Evolutionary conservation across 768 basidiomycete species (phyloP).

Genomic region (Tricholoma saponaceum): DNA sequence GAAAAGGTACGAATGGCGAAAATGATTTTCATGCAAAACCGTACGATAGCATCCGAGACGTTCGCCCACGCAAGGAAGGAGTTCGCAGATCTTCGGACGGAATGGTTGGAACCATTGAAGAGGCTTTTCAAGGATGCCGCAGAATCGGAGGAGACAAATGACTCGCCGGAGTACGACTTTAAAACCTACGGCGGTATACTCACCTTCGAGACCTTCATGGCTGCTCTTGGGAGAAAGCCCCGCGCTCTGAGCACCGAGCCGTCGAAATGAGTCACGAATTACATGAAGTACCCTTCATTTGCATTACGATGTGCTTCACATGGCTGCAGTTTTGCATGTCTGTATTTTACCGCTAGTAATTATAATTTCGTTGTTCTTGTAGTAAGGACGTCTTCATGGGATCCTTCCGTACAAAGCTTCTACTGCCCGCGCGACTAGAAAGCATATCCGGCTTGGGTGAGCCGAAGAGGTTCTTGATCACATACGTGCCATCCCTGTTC

Average conservation of each 20-base stretch:
- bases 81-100: not conserved
- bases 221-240: slow-evolving; percentile 8
- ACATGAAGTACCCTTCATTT: not conserved
- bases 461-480: not conserved
- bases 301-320: not conserved
- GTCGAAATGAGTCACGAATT: not conserved
- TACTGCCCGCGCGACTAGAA: no score
- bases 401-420: no score
- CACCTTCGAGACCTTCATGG: slow-evolving; percentile 19
- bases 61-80: not conserved
- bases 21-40: not conserved
- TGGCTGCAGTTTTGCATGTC: no score
- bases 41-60: not conserved
- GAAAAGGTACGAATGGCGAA: not conserved
- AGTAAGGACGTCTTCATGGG: no score
- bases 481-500: no score
- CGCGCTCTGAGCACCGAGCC: not conserved
- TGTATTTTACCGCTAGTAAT: no score
- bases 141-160: not conserved
- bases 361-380: no score
- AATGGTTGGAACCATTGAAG: not conserved
- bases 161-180: no score
- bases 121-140: not conserved
- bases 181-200: slow-evolving; percentile 10
- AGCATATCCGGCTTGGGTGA: not conserved